Percentiles rank a stretch among this genome's conserved stretches.
Conservation (phyloP, 768 basidiomycete genomes). For the Boletus eberwhitei region DNA sequence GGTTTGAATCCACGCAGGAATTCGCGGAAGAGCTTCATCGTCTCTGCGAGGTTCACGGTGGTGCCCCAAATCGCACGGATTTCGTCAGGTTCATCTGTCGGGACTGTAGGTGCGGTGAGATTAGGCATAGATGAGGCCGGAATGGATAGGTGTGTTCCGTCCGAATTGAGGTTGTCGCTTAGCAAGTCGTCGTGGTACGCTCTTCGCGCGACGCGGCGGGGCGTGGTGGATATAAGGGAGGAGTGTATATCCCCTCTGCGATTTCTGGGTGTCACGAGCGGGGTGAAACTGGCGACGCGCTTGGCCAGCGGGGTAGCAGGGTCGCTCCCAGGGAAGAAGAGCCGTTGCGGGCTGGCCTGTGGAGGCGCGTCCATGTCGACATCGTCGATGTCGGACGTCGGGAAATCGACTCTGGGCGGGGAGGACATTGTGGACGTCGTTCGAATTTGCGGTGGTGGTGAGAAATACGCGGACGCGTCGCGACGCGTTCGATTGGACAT, state of each 20-base stretch:
- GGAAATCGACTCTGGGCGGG: constrained; percentile 61
- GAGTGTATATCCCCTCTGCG: constrained; percentile 28
- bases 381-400: constrained; percentile 55
- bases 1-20: constrained; percentile 92
- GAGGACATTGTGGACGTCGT: constrained; percentile 48
- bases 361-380: constrained; percentile 47
- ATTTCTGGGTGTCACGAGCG: constrained; percentile 45
- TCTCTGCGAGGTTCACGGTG: constrained; percentile 86
- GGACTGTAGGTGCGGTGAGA: constrained; percentile 59
- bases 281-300: constrained; percentile 24
- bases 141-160: constrained; percentile 53
- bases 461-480: constrained; percentile 40
- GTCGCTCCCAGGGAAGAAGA: constrained; percentile 32
- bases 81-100: constrained; percentile 75
- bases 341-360: constrained; percentile 16
- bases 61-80: constrained; percentile 98
- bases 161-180: constrained; percentile 48
- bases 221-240: constrained; percentile 34
- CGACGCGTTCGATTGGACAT: constrained; percentile 48
- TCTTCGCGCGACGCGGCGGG: constrained; percentile 18
- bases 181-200: constrained; percentile 22
- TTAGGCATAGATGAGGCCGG: constrained; percentile 53
- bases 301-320: constrained; percentile 48
- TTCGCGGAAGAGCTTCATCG: constrained; percentile 86
- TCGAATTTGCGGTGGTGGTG: background rate